A percentile compares a stretch with the other conserved stretches of the same genome.
Evolutionary conservation across 106 monocot species (phyloP).

Genomic region (Acorus gramineus): DNA sequence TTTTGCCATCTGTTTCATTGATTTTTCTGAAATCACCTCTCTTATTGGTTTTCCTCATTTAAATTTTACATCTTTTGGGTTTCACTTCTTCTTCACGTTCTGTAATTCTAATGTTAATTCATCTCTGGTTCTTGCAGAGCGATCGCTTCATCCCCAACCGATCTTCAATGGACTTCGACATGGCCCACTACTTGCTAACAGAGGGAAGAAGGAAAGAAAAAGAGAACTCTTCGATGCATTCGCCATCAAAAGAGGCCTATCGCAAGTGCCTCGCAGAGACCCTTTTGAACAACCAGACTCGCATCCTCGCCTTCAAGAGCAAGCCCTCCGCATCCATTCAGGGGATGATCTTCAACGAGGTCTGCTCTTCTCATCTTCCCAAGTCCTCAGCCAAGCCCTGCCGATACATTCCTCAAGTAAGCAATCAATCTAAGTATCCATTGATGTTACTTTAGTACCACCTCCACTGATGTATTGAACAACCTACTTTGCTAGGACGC

Average conservation of each 20-base stretch:
- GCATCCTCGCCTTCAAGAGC: constrained; percentile 47
- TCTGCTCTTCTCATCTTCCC: constrained; percentile 12
- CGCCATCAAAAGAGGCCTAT: constrained; percentile 46
- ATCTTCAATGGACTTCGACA: constrained; percentile 54
- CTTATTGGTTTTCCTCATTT: too few relatives aligned
- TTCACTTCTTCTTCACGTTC: background rate
- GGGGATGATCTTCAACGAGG: constrained; percentile 5
- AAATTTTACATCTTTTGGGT: too few relatives aligned
- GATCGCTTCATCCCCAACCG: constrained; percentile 67
- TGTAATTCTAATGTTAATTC: background rate
- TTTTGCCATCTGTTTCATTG: background rate
- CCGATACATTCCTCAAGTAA: constrained; percentile 58
- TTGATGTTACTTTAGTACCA: background rate
- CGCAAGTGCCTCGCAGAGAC: constrained; percentile 32
- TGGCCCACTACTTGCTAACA: constrained; percentile 40
- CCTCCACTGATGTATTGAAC: background rate
- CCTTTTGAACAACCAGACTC: constrained; percentile 24
- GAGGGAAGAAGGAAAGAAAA: constrained; percentile 36
- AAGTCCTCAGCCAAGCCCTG: constrained; percentile 19
- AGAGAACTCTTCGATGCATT: constrained; percentile 24
- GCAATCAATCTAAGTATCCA: background rate
- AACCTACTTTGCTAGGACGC: constrained; percentile 27
- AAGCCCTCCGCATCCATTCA: constrained; percentile 16
- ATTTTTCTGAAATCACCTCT: background rate
- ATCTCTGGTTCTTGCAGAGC: constrained; percentile 8